Evolutionary conservation across 495 filamentous ascomycete species (phyloP).

Genomic region (Chlorociboria aeruginascens): DNA sequence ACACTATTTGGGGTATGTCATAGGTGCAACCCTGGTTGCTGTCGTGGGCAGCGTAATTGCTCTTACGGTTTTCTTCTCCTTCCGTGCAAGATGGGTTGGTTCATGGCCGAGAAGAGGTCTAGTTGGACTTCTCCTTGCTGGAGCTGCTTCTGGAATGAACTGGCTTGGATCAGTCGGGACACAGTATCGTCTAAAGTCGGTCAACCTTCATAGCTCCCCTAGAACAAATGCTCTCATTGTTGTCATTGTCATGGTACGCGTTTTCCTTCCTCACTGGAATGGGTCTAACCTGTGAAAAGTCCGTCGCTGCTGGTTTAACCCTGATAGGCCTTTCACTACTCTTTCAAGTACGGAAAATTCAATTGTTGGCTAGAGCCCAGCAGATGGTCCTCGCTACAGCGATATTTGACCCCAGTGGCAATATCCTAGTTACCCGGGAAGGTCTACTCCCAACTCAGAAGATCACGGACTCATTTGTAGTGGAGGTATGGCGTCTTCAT

Average conservation of each 20-base stretch:
- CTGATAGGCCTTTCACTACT: constrained; percentile 31
- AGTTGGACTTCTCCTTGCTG: constrained; percentile 55
- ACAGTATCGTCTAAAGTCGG: constrained; percentile 3
- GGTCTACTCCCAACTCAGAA: constrained; percentile 71
- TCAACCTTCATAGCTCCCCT: constrained; percentile 9
- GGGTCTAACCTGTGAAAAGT: background rate
- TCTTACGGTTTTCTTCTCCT: constrained; percentile 65
- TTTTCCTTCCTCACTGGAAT: background rate
- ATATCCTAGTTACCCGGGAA: constrained; percentile 67
- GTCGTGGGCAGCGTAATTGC: constrained; percentile 54
- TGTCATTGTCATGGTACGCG: constrained; percentile 48
- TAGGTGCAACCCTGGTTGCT: constrained; percentile 61
- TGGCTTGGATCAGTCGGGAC: constrained; percentile 64
- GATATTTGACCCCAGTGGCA: constrained; percentile 62
- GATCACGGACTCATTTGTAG: constrained; percentile 68
- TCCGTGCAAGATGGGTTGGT: constrained; percentile 66
- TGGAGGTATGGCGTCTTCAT: constrained; percentile 32
- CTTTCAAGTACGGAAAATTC: constrained; percentile 28
- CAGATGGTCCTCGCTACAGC: constrained; percentile 67
- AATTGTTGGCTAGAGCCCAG: constrained; percentile 52
- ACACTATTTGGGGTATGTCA: constrained; percentile 46
- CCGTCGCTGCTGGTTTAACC: background rate
- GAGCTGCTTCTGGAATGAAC: constrained; percentile 77
- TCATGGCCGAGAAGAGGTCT: constrained; percentile 60
- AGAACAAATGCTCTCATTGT: constrained; percentile 50